These are phyloP conservation scores for Ophiostoma pallidulum DNA, from an alignment of 2,329 filamentous ascomycete genomes.

Conservation along the genomic window DNA sequence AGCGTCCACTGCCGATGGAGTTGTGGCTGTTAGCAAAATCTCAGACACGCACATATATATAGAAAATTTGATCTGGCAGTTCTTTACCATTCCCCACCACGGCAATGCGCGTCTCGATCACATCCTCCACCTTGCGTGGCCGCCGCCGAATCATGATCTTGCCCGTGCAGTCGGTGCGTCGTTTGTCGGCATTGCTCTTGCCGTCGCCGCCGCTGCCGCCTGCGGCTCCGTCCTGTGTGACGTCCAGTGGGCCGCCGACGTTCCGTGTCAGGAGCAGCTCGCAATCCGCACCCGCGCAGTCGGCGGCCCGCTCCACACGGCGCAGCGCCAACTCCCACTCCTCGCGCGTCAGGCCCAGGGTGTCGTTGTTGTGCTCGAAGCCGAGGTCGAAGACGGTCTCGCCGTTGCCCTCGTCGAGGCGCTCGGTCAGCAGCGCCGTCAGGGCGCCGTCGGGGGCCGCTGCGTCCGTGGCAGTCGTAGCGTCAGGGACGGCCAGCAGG, in stretches of 20 bases:
- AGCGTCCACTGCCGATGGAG: constrained; percentile 80
- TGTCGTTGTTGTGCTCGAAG: constrained; percentile 79
- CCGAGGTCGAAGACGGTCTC: constrained; percentile 90
- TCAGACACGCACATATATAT: no score
- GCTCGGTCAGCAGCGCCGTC: constrained; percentile 52
- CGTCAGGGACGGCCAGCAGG: no score
- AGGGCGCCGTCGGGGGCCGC: constrained; percentile 56
- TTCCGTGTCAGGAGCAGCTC: constrained; percentile 83
- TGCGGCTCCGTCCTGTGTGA: constrained; percentile 21
- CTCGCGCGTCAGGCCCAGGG: constrained; percentile 63
- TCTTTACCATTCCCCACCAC: constrained; percentile 79
- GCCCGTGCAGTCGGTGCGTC: constrained; percentile 62
- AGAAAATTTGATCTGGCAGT: no score
- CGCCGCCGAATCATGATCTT: constrained; percentile 75
- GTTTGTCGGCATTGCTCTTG: constrained; percentile 41
- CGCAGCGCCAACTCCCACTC: constrained; percentile 68
- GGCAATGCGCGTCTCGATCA: constrained; percentile 92
- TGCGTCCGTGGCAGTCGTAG: constrained; percentile 44
- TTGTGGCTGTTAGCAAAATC: not conserved
- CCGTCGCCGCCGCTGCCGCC: not conserved
- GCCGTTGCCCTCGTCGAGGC: constrained; percentile 74
- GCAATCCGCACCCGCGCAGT: constrained; percentile 60
- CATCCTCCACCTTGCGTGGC: constrained; percentile 67
- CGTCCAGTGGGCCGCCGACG: constrained; percentile 68
- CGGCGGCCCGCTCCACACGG: constrained; percentile 56